A percentile compares a stretch with the other conserved stretches of the same genome.
Evolutionary conservation across 2,329 filamentous ascomycete species (phyloP).

Genomic region (Biscogniauxia mediterranea): DNA sequence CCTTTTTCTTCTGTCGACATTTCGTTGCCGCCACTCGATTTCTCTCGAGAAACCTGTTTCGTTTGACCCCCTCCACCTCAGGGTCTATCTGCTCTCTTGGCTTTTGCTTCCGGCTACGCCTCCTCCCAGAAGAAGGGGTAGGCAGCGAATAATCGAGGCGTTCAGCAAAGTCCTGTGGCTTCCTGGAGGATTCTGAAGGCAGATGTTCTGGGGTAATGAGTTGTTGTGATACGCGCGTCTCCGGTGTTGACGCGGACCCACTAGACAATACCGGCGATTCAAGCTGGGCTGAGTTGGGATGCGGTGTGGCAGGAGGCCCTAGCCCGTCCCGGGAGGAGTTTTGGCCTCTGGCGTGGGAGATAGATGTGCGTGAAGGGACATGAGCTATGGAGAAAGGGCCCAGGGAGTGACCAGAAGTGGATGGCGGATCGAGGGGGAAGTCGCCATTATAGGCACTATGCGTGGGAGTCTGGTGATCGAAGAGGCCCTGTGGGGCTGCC

Average conservation of each 20-base stretch:
- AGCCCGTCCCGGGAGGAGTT: conserved; percentile 12
- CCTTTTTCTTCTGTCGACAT: conserved; percentile 66
- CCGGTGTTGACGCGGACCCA: conserved; percentile 27
- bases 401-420: conserved; percentile 1
- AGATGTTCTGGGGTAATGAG: conserved; percentile 22
- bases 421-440: conserved; percentile 13
- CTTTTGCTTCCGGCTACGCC: conserved; percentile 24
- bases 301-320: conserved; percentile 11
- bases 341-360: conserved; percentile 6
- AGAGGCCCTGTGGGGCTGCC: conserved; percentile 10
- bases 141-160: background rate
- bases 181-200: conserved; percentile 2
- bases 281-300: conserved; percentile 12
- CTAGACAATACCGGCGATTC: conserved; percentile 26
- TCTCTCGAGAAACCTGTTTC: conserved; percentile 62
- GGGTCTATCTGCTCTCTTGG: conserved; percentile 18
- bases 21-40: conserved; percentile 73
- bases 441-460: conserved; percentile 10
- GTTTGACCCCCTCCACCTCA: conserved; percentile 41
- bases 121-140: conserved; percentile 23
- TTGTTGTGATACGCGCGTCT: conserved; percentile 23
- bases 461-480: conserved; percentile 13
- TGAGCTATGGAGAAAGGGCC: conserved; percentile 4
- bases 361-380: conserved; percentile 6
- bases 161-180: background rate